Evolutionary conservation across 306 rosid genomes (phyloP).

Genomic region (Citrullus amarus): DNA sequence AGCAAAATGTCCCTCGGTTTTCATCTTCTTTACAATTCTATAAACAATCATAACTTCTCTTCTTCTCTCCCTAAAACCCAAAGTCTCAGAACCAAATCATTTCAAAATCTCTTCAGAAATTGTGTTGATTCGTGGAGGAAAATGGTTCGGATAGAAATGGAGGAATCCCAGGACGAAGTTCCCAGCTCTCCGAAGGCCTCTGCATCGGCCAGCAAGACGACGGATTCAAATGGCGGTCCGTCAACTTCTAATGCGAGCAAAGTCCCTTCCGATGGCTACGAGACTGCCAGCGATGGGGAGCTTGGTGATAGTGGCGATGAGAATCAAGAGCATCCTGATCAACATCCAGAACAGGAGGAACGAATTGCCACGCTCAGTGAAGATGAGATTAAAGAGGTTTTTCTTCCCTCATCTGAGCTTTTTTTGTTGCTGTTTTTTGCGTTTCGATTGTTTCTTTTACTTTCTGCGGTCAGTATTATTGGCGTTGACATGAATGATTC

Average conservation of each 20-base stretch:
- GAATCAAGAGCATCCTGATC: not conserved
- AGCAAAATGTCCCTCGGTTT: not conserved
- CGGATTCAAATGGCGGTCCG: not conserved
- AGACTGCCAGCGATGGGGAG: constrained; percentile 52
- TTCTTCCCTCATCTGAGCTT: not conserved
- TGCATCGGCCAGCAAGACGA: not conserved
- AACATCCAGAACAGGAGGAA: not conserved
- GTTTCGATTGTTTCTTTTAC: not conserved
- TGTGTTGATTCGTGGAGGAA: not conserved
- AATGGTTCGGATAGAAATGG: constrained; percentile 15
- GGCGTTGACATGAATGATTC: not conserved
- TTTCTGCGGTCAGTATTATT: not conserved
- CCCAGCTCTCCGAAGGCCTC: constrained; percentile 11
- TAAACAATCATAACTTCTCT: not conserved
- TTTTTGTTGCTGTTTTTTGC: not conserved
- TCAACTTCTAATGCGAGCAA: constrained; percentile 1
- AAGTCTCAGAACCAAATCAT: not conserved
- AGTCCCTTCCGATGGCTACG: constrained; percentile 35
- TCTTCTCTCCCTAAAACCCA: constrained; percentile 1
- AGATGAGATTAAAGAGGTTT: constrained; percentile 22
- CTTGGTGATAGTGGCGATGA: constrained; percentile 22
- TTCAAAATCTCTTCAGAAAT: not conserved
- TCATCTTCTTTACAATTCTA: not conserved
- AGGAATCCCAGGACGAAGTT: constrained; percentile 10
- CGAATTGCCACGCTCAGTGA: constrained; percentile 1